A percentile compares a stretch with the other conserved stretches of the same genome.
phyloP scores from a whole-genome alignment of 768 basidiomycete genomes.

The Agrocybe chaxingu region DNA sequence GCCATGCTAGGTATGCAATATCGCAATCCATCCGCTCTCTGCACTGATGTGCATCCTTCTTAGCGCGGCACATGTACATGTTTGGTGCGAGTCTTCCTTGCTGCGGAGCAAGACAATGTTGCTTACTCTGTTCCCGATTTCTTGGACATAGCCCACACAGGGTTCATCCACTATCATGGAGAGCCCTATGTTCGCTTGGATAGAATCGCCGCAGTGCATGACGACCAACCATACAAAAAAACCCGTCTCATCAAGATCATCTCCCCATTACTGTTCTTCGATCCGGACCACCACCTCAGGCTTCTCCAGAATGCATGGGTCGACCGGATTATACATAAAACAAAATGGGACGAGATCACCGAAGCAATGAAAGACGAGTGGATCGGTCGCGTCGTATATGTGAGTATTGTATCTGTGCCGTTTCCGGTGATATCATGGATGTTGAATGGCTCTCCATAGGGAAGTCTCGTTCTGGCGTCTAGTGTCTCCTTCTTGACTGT shows the following conservation, averaged over 20 bases:
- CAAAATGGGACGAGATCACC: constrained; percentile 44
- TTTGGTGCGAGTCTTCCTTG: no score
- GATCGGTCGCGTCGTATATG: constrained; percentile 48
- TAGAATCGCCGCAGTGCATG: constrained; percentile 30
- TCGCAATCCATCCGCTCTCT: no score
- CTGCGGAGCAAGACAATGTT: no score
- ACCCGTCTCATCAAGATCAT: constrained; percentile 12
- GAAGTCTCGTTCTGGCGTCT: constrained; percentile 52
- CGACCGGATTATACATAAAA: constrained; percentile 37
- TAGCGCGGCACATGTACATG: no score
- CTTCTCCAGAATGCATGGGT: constrained; percentile 44
- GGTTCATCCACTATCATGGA: constrained; percentile 43
- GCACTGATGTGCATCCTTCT: no score
- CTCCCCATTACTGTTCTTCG: constrained; percentile 22
- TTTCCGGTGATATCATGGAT: no score
- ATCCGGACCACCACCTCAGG: constrained; percentile 41
- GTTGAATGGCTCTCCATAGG: constrained; percentile 26
- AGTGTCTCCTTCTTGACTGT: constrained; percentile 58
- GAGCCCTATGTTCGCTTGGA: constrained; percentile 41
- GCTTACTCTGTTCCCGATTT: no score
- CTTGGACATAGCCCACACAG: constrained; percentile 25
- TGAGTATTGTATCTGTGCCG: constrained; percentile 21
- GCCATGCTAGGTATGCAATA: no score
- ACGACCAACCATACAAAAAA: background rate
- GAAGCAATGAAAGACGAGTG: constrained; percentile 42